A percentile compares a stretch with the other conserved stretches of the same genome.
These are phyloP conservation scores for Yamadazyma endophytica DNA, from an alignment of 805 yeast species.

Conservation along the genomic window DNA sequence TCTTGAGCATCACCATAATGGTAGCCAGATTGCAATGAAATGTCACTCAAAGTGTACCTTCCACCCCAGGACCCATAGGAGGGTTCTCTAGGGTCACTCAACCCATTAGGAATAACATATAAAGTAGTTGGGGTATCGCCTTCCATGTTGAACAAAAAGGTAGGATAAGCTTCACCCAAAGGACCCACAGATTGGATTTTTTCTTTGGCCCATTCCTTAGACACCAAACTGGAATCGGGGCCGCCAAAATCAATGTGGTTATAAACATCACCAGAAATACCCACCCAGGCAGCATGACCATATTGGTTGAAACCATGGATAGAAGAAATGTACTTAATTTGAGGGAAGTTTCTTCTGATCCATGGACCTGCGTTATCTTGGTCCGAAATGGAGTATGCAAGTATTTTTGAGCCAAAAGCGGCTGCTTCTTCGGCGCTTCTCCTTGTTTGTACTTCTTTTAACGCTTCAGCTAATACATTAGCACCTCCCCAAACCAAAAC, in stretches of 20 bases:
- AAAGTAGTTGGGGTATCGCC: slow-evolving; percentile 27
- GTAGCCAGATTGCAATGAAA: slow-evolving; percentile 10
- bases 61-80: slow-evolving; percentile 34
- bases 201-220: slow-evolving; percentile 19
- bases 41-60: slow-evolving; percentile 18
- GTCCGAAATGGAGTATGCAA: slow-evolving; percentile 25
- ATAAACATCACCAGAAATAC: slow-evolving; percentile 22
- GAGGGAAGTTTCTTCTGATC: slow-evolving; percentile 23
- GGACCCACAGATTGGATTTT: slow-evolving; percentile 20
- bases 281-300: slow-evolving; percentile 24
- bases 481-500: slow-evolving; percentile 29
- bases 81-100: slow-evolving; percentile 22
- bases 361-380: slow-evolving; percentile 29
- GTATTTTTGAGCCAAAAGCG: slow-evolving; percentile 13
- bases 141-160: slow-evolving; percentile 20
- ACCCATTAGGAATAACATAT: slow-evolving; percentile 23
- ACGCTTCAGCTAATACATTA: slow-evolving; percentile 24
- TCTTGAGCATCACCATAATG: slow-evolving; percentile 22
- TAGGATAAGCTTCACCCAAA: slow-evolving; percentile 21
- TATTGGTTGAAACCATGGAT: slow-evolving; percentile 23
- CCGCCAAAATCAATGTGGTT: slow-evolving; percentile 20
- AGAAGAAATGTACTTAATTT: slow-evolving; percentile 19
- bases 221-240: slow-evolving; percentile 17
- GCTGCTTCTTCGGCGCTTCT: slow-evolving; percentile 13
- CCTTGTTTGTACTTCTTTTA: slow-evolving; percentile 15